Evolutionary conservation across 768 basidiomycete genomes (phyloP), one percentile per base, ranked within the genome.

Genomic region (Termitomyces eurrhizus): DNA sequence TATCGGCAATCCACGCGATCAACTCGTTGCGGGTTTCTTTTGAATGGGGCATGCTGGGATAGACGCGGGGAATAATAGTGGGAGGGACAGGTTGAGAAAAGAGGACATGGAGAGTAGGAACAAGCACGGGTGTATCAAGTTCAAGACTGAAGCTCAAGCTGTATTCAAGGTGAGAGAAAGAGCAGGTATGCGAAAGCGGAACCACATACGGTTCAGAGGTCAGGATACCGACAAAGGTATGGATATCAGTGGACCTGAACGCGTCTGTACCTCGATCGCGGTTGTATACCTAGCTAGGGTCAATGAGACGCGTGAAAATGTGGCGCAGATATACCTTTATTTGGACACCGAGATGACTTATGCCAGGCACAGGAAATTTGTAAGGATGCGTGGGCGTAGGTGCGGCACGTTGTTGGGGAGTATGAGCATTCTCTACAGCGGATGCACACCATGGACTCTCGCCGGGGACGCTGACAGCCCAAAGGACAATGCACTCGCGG

Each of bases 391-490:
- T 11, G 49, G 69, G 52, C 29, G 52, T 50, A 50, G 60, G 56
- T 18, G 50, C 41, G 52, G 60, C 21, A 42, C 57, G 60, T 14
- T 48, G 52, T 46, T 44, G 13, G 2, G 42, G 9, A 3, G 35
- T 14, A 1, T 53, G 32, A 8, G 26, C 7, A 26, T 21, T 53
- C 48, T 65, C 63, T 14, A 58, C 32, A n/a, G 56, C 71, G 45
- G 56, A 67, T 58, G 71, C 62, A 61, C 77, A 80, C 89, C 90
- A 93, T 0, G 72, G 59, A 51, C 81, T 79, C 67, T 90, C 80
- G 26, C 86, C 88, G 2, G 92, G 92, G 7, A 93, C 80, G 59
- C 79, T 85, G 33, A 90, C 84, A 0, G 85, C 87, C 92, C 92
- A 94, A 9, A 91, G 56, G 21, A 85, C 75, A 21, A 73, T 79